Evolutionary conservation across 257 asterid species (phyloP).

Genomic region (Primulina huaijiensis): DNA sequence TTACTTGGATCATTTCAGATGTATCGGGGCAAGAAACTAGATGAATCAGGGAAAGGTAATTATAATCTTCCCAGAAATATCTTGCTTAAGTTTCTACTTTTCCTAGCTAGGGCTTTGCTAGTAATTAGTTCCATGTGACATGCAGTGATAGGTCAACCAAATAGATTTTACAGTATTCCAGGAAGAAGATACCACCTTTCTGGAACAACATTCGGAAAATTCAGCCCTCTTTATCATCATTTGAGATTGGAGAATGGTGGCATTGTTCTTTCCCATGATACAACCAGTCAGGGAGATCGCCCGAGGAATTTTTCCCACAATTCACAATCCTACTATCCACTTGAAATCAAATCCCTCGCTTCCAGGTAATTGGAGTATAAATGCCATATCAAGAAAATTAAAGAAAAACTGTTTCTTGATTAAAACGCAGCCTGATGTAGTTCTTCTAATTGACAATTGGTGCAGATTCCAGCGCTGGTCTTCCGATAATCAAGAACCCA

Average conservation of each 20-base stretch:
- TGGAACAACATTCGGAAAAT: conserved; percentile 33
- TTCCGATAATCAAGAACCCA: conserved; percentile 31
- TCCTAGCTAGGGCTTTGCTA: background rate
- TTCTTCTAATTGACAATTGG: background rate
- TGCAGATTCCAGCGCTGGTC: conserved; percentile 51
- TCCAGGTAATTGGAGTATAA: conserved; percentile 35
- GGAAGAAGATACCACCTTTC: conserved; percentile 43
- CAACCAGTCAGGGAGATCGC: conserved; percentile 17
- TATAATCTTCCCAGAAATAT: conserved; percentile 14
- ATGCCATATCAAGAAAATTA: background rate
- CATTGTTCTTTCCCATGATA: conserved; percentile 37
- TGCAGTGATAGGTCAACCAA: conserved; percentile 67
- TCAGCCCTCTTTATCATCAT: conserved; percentile 50
- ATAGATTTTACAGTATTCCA: conserved; percentile 35
- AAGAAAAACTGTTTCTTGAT: background rate
- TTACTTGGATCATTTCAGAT: conserved; percentile 45
- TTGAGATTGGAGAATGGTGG: conserved; percentile 60
- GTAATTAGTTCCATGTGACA: background rate
- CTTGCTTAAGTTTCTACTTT: background rate
- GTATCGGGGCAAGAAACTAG: conserved; percentile 89
- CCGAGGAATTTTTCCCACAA: conserved; percentile 13
- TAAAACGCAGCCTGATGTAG: background rate
- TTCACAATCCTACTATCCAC: conserved; percentile 21
- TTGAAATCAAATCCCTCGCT: conserved; percentile 27
- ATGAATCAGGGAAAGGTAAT: conserved; percentile 81